phyloP scores from a whole-genome alignment of 2,329 filamentous ascomycete species.

The Colletotrichum nymphaeae region DNA sequence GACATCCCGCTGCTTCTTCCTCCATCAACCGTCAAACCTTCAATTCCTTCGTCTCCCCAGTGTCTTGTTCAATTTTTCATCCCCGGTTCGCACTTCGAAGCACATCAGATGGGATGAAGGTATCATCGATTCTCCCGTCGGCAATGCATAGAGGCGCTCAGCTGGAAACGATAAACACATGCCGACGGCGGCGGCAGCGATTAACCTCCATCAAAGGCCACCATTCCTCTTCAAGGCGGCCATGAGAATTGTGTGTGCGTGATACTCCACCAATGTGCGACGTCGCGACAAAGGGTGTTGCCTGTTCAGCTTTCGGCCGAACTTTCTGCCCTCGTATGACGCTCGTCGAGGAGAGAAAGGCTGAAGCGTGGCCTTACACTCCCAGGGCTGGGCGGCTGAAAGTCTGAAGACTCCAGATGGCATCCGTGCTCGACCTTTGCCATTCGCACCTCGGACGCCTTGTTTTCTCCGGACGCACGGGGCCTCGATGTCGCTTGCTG shows the following conservation, averaged over 20 bases:
- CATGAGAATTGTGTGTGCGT: not conserved
- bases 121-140: not conserved
- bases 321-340: not conserved
- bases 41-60: not conserved
- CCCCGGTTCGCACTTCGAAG: not conserved
- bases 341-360: too few relatives aligned
- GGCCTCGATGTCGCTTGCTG: not conserved
- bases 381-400: not conserved
- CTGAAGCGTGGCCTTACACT: not conserved
- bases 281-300: conserved; percentile 9
- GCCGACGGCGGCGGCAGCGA: not conserved
- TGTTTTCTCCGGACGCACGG: not conserved
- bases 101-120: not conserved
- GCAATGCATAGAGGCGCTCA: not conserved
- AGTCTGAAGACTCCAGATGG: conserved; percentile 7
- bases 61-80: not conserved
- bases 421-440: conserved; percentile 20
- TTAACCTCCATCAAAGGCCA: not conserved
- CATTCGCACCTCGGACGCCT: not conserved
- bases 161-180: not conserved
- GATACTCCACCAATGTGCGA: conserved; percentile 26
- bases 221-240: not conserved
- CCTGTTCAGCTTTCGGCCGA: conserved; percentile 12
- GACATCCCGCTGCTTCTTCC: not conserved
- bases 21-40: not conserved